Evolutionary conservation across 2,329 filamentous ascomycete genomes (phyloP), one percentile per base, ranked within the genome.

Genomic region (Xenoacremonium recifei): DNA sequence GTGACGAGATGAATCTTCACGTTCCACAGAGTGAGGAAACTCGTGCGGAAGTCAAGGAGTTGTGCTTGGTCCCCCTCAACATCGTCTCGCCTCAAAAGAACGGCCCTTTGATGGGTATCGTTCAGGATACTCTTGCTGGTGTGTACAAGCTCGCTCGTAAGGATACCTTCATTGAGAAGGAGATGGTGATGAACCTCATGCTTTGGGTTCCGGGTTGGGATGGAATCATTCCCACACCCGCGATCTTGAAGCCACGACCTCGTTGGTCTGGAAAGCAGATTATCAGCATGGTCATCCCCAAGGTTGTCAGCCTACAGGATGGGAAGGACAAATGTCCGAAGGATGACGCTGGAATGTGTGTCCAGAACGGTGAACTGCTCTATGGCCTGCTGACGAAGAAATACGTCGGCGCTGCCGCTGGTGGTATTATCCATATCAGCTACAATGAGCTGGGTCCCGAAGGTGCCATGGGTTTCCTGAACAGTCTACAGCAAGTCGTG

Each of bases 1-100:
- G 93, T 65, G 93, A 99, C 63, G 93, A 99, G 70, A 99, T 99
- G 93, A 99, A 99, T 64, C 82, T 99, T 71, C 93, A 99, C 79
- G 95, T 99, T 39, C 95, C 93, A 4, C 93, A 99, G 62, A 93
- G 88, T 27, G 91, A 99, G 62, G 95, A 99, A 68, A 95, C 95
- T 23, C 87, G 93, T 47, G 90, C 95, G 34, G 93, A 99, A 67
- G 82, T 99, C 55, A 89, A 84, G 66, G 86, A 97, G 63, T 80
- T 99, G 12, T 97, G 92, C 66, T 86, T 97, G 79, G 93, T 99
- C n/a, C 93, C 93, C 1, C 80, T 93, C 57, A 96, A 99, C 67
- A 97, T 99, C 59, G 95, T 99, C 9, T 99, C 95, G 2, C 93
- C 93, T 4, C 93, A 99, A 68, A 85, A 91, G 62, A 99, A 99